Evolutionary conservation across 306 rosid species (phyloP).

Genomic region (Rubus parviflorus): DNA sequence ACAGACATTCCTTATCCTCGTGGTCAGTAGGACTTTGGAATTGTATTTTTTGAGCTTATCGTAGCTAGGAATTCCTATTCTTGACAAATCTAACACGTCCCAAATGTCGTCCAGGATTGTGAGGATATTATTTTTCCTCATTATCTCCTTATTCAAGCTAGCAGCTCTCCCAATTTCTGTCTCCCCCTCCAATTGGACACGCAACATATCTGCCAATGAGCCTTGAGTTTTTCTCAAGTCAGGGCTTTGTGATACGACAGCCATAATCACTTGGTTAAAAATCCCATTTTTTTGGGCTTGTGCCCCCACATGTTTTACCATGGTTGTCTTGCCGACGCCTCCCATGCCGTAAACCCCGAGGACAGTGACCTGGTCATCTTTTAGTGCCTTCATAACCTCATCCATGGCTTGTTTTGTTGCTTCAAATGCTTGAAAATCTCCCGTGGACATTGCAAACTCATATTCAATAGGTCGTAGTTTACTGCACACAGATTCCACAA

Average conservation of each 20-base stretch:
- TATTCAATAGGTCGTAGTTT: background rate
- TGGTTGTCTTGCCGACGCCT: background rate
- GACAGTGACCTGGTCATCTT: background rate
- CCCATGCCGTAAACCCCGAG: background rate
- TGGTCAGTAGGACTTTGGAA: constrained; percentile 25
- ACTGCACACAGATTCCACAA: background rate
- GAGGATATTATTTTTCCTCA: background rate
- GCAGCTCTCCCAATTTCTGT: background rate
- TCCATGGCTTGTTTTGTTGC: background rate
- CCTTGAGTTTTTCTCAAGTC: background rate
- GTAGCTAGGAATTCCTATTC: constrained; percentile 12
- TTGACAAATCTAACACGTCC: background rate
- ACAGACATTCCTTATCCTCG: background rate
- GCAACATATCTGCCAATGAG: background rate
- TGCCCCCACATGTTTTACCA: background rate
- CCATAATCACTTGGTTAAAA: background rate
- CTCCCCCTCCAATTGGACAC: background rate
- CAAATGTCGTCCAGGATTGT: constrained; percentile 29
- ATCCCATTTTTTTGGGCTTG: background rate
- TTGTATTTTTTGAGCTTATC: background rate
- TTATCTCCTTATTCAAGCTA: background rate
- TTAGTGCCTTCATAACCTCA: background rate
- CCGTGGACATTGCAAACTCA: background rate
- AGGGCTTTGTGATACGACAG: background rate
- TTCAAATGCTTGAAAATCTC: background rate